Percentiles rank a stretch among this genome's conserved stretches.
These are phyloP conservation scores for Claviceps monticola DNA, from an alignment of 2,329 filamentous ascomycete species.

Conservation along the genomic window DNA sequence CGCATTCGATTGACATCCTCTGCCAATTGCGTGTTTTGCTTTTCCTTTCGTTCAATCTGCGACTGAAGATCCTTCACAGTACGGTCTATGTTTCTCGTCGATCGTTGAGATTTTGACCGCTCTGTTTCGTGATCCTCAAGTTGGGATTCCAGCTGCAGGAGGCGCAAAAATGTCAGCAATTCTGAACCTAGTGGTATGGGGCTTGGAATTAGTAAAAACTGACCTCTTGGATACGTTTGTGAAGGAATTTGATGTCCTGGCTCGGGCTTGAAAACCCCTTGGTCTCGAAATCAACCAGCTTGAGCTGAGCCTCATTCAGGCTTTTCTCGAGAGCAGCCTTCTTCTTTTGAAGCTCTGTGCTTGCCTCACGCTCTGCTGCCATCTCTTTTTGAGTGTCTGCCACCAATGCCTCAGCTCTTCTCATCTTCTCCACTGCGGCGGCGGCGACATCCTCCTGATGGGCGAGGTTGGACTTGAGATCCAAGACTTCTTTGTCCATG, in stretches of 20 bases:
- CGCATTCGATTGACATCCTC: slow-evolving; percentile 77
- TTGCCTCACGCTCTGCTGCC: slow-evolving; percentile 68
- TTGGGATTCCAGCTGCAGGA: slow-evolving; percentile 64
- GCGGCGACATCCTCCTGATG: slow-evolving; percentile 88
- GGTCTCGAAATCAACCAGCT: slow-evolving; percentile 85
- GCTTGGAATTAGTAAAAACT: slow-evolving; percentile 19
- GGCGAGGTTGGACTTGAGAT: slow-evolving; percentile 75
- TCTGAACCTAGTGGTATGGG: slow-evolving; percentile 12
- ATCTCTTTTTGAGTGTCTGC: slow-evolving; percentile 91
- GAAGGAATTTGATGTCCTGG: slow-evolving; percentile 87
- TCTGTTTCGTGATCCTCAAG: slow-evolving; percentile 72
- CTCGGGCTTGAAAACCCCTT: slow-evolving; percentile 92
- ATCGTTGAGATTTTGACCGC: slow-evolving; percentile 69
- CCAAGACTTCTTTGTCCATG: slow-evolving; percentile 77
- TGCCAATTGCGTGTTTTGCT: slow-evolving; percentile 63
- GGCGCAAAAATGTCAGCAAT: slow-evolving; percentile 8
- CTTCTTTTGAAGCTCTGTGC: slow-evolving; percentile 71
- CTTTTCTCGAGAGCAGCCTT: slow-evolving; percentile 83
- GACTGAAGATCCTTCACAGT: slow-evolving; percentile 84
- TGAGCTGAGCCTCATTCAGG: slow-evolving; percentile 79
- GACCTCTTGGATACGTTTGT: slow-evolving; percentile 92
- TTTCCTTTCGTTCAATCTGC: slow-evolving; percentile 88
- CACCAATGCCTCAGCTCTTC: slow-evolving; percentile 74
- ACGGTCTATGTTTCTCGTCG: slow-evolving; percentile 83
- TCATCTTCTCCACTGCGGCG: slow-evolving; percentile 94